Base-by-base conservation (phyloP, 2,329 filamentous ascomycete genomes). In the Sporothrix luriei region DNA sequence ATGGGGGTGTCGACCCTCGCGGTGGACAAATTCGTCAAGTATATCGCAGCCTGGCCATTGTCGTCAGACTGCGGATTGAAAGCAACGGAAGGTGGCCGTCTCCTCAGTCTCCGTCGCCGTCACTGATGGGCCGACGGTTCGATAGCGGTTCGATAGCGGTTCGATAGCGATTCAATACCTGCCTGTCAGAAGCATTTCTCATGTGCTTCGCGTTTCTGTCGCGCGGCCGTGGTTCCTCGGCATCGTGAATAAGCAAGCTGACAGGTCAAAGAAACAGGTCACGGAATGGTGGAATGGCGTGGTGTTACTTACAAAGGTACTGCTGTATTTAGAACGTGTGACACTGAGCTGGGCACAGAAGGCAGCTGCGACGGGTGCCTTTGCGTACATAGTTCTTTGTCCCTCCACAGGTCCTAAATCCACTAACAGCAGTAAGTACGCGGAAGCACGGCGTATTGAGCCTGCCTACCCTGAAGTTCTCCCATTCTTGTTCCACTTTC, bases 71-170 rank as follows among this genome's bases (percentile, higher is more conserved):
- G n/a, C 33, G 33, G 5, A 33, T 33, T 5, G 33, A 33, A 40
- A 59, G 7, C 24, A 57, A 40, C 40, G 4, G 55, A 43, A 61
- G 43, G 55, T n/a, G 33, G 24, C 19, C 55, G 16, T 61, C 33
- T 9, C 13, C 5, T 21, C 55, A 24, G 57, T 46, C 57, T 10
- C 40, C 13, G 55, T 24, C 55, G 14, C 38, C 10, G 51, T 46
- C 38, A 43, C 19, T 62, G 57, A 46, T 62, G 7, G 21, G 7
- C 38, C 38, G 57, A 38, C 57, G 57, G 57, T 33, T 62, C 57
- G 38, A 65, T 51, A 65, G 43, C 61, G 48, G 62, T 40, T 66
- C 62, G 66, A 51, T 51, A 65, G 43, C n/a, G n/a, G n/a, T n/a
- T n/a, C n/a, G n/a, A n/a, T n/a, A n/a, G n/a, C 59, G 46, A 46